Conservation (phyloP, 805 yeast species). For the Starmerella bombicola region DNA sequence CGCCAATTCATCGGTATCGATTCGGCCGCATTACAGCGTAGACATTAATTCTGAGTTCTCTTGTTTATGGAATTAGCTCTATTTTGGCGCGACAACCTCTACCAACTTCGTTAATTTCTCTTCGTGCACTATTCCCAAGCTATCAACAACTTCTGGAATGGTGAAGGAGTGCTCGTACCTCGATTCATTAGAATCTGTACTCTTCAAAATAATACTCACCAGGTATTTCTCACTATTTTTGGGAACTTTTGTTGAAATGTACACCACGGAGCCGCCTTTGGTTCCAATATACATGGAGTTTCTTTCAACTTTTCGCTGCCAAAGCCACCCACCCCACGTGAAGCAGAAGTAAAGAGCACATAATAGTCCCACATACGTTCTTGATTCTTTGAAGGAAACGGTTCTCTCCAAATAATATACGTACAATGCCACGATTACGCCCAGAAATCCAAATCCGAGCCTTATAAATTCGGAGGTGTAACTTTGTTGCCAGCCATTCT, state of each 20-base stretch:
- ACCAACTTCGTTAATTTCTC: slow-evolving; percentile 9
- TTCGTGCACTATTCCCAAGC: slow-evolving; percentile 12
- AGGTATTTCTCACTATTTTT: slow-evolving; percentile 6
- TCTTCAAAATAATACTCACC: slow-evolving; percentile 1
- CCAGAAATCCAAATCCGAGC: slow-evolving; percentile 15
- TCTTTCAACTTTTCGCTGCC: slow-evolving; percentile 14
- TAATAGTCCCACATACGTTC: slow-evolving; percentile 7
- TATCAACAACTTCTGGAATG: slow-evolving; percentile 15
- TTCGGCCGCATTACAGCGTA: slow-evolving; percentile 18
- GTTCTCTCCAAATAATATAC: slow-evolving; percentile 18
- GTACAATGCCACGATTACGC: slow-evolving; percentile 15
- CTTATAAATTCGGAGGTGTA: slow-evolving; percentile 17
- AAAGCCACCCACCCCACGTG: slow-evolving; percentile 12
- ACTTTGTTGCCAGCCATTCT: slow-evolving; percentile 19
- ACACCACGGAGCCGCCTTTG: slow-evolving; percentile 10
- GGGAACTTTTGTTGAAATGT: slow-evolving; percentile 13
- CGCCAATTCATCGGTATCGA: slow-evolving; percentile 56
- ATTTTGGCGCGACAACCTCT: too few species aligned
- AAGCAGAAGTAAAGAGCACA: slow-evolving; percentile 15
- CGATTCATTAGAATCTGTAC: neutral
- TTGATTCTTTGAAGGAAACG: slow-evolving; percentile 12
- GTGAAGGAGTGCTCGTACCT: neutral
- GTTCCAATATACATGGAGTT: slow-evolving; percentile 18
- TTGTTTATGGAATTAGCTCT: neutral
- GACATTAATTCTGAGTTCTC: neutral